These are phyloP conservation scores for Flueggea neowawraea DNA, from an alignment of 441 rosid species.

Conservation along the genomic window DNA sequence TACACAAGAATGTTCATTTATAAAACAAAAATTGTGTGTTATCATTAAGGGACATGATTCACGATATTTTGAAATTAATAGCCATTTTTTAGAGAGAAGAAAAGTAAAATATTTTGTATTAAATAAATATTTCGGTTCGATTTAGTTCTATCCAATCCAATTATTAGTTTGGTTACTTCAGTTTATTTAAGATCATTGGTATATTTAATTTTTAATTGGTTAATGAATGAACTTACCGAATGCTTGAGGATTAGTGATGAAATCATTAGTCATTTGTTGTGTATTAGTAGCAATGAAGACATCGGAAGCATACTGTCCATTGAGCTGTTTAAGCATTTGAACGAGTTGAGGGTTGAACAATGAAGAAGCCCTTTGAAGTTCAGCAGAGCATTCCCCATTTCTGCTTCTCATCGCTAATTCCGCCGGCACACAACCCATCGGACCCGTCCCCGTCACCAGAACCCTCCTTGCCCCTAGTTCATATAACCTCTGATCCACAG, in stretches of 20 bases:
- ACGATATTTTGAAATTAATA: too few relatives aligned
- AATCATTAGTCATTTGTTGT: constrained; percentile 36
- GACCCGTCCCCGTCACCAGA: constrained; percentile 80
- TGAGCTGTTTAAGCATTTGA: constrained; percentile 43
- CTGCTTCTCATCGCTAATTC: constrained; percentile 49
- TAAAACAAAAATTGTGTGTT: too few relatives aligned
- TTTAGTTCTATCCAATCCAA: too few relatives aligned
- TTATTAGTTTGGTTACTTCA: too few relatives aligned
- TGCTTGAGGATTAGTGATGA: constrained; percentile 44
- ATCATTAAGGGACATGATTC: too few relatives aligned
- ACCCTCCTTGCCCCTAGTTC: constrained; percentile 66
- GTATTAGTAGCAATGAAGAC: constrained; percentile 57
- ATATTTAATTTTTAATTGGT: too few relatives aligned
- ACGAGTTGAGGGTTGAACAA: constrained; percentile 58
- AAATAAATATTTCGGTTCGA: too few relatives aligned
- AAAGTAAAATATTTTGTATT: too few relatives aligned
- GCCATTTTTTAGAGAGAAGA: too few relatives aligned
- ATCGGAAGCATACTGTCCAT: constrained; percentile 31
- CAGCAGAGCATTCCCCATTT: constrained; percentile 46
- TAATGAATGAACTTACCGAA: constrained; percentile 28
- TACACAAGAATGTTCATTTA: neutral
- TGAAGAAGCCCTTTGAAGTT: constrained; percentile 50
- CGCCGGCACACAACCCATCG: constrained; percentile 80
- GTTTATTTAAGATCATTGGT: too few relatives aligned
- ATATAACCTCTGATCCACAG: constrained; percentile 39